These are phyloP conservation scores for Dictyostelium gargantuum DNA, from an alignment of 208 protist genomes.

Conservation along the genomic window DNA sequence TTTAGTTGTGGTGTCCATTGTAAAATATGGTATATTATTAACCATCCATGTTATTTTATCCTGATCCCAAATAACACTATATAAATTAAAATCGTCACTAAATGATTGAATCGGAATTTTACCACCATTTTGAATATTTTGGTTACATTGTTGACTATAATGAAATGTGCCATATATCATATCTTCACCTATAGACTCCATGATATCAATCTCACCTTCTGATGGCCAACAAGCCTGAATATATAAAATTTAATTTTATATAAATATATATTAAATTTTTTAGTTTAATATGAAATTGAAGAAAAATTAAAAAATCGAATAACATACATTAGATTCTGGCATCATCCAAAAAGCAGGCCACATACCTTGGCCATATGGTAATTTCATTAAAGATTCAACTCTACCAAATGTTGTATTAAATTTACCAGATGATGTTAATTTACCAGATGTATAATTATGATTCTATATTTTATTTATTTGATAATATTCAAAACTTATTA, in stretches of 20 bases:
- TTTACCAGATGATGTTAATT: not conserved
- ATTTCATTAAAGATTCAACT: not conserved
- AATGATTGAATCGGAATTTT: not conserved
- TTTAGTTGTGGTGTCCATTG: not conserved
- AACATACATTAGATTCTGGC: no score
- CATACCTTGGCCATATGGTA: not conserved
- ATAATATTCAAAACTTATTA: no score
- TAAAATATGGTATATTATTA: not conserved
- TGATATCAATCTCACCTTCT: not conserved
- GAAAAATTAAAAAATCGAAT: not conserved
- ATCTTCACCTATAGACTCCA: not conserved
- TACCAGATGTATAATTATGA: slow-evolving; percentile 11
- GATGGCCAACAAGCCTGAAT: not conserved
- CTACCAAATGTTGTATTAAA: not conserved
- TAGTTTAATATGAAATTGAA: no score
- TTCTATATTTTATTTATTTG: no score
- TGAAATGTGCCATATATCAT: not conserved
- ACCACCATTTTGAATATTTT: not conserved
- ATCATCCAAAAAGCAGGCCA: not conserved
- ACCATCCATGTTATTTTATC: not conserved
- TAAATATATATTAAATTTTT: no score
- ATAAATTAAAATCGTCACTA: not conserved
- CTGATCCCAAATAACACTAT: not conserved
- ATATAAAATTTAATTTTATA: no score
- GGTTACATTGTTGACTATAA: not conserved